A percentile compares a stretch with the other conserved stretches of the same genome.
Conservation (phyloP, 768 basidiomycete genomes). For the Tricholoma matsutake region DNA sequence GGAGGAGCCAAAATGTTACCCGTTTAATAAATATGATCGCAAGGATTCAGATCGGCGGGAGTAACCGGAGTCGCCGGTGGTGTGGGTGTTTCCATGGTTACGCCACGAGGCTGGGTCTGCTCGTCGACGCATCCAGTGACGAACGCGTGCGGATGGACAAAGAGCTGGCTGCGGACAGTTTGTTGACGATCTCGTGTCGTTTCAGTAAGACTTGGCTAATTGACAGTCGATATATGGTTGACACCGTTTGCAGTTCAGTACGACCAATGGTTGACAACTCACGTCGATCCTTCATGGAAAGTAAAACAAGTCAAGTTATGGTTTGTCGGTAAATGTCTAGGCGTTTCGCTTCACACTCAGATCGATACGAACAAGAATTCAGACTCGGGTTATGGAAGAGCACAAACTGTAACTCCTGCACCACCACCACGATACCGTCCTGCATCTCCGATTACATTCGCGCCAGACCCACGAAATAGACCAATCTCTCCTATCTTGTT, state of each 20-base stretch:
- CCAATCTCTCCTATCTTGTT: conserved; percentile 45
- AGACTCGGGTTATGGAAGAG: conserved; percentile 1
- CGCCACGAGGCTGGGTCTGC: too few species aligned
- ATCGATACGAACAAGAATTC: conserved; percentile 10
- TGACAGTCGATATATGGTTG: not conserved
- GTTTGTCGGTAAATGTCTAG: conserved; percentile 55
- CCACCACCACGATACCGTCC: conserved; percentile 33
- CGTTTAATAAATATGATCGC: too few species aligned
- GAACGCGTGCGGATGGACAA: too few species aligned
- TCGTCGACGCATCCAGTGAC: too few species aligned
- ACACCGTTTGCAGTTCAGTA: conserved; percentile 47
- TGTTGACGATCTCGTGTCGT: conserved; percentile 49
- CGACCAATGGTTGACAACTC: conserved; percentile 79
- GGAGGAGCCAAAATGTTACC: too few species aligned
- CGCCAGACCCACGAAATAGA: conserved; percentile 39
- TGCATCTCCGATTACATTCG: conserved; percentile 70
- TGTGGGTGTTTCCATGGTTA: too few species aligned
- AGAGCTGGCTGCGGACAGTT: not conserved
- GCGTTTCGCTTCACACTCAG: conserved; percentile 29
- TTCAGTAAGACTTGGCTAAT: conserved; percentile 40
- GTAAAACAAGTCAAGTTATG: conserved; percentile 61
- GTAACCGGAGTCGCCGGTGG: too few species aligned
- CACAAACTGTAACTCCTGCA: not conserved
- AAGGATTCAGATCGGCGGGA: too few species aligned
- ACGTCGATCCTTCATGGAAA: conserved; percentile 58